Conservation (phyloP, 2,329 filamentous ascomycete species). For the Pseudocercospora musae region DNA sequence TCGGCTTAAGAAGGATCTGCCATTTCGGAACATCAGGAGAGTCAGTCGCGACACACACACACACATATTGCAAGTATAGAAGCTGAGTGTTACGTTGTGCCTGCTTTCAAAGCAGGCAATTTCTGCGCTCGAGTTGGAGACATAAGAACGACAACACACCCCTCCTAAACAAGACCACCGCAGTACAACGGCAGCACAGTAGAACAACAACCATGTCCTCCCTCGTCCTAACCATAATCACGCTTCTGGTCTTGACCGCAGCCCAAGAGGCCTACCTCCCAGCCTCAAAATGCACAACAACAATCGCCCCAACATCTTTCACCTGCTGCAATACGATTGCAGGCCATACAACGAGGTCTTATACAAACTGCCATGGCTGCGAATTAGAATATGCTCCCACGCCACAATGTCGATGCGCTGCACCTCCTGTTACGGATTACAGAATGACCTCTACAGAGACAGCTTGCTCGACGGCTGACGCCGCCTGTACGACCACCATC, state of each 20-base stretch:
- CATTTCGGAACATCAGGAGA: not conserved
- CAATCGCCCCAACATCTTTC: slow-evolving; percentile 15
- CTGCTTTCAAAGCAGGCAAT: not conserved
- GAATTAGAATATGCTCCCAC: slow-evolving; percentile 5
- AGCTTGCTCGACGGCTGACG: not conserved
- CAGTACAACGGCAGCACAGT: not conserved
- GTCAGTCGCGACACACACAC: slow-evolving; percentile 1
- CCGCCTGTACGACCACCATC: slow-evolving; percentile 1
- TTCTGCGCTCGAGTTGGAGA: not conserved
- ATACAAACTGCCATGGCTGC: slow-evolving; percentile 13
- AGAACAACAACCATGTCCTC: not conserved
- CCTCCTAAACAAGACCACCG: not conserved
- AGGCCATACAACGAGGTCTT: slow-evolving; percentile 9
- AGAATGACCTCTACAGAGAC: slow-evolving; percentile 12
- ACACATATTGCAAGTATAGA: not conserved
- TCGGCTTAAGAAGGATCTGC: not conserved
- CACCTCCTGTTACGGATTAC: slow-evolving; percentile 3
- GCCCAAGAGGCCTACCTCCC: not conserved
- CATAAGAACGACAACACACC: not conserved
- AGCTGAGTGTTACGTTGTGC: not conserved
- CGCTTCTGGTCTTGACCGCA: not conserved
- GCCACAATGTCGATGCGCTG: slow-evolving; percentile 11
- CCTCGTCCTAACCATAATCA: not conserved
- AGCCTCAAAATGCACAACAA: slow-evolving; percentile 7
- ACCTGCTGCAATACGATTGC: slow-evolving; percentile 17